phyloP scores from a whole-genome alignment of 2,329 filamentous ascomycete genomes.

The Drechslera avenae region DNA sequence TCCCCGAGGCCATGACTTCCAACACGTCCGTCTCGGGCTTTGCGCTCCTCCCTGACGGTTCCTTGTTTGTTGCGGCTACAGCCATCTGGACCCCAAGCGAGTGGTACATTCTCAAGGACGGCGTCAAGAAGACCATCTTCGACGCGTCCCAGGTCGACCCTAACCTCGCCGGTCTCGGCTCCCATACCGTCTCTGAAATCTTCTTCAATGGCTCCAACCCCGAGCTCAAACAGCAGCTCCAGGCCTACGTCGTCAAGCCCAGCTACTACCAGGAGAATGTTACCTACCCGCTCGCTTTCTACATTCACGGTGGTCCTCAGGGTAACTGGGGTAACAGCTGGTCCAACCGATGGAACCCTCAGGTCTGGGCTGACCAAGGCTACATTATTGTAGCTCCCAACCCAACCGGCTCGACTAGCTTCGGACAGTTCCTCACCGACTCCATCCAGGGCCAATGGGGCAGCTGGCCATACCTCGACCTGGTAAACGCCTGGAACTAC shows the following conservation, averaged over 20 bases:
- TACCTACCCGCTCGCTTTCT: slow-evolving; percentile 77
- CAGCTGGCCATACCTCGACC: slow-evolving; percentile 80
- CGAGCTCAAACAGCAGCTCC: slow-evolving; percentile 61
- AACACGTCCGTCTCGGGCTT: slow-evolving; percentile 41
- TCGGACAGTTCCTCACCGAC: slow-evolving; percentile 77
- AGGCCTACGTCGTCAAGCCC: slow-evolving; percentile 70
- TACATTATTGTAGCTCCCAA: slow-evolving; percentile 84
- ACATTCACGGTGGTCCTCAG: slow-evolving; percentile 85
- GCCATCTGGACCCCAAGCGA: slow-evolving; percentile 42
- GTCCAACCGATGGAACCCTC: slow-evolving; percentile 84
- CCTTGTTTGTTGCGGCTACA: slow-evolving; percentile 50
- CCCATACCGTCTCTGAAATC: slow-evolving; percentile 68
- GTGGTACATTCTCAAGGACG: slow-evolving; percentile 36
- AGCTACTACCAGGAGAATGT: slow-evolving; percentile 68
- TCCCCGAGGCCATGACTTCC: slow-evolving; percentile 51
- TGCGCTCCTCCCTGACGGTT: slow-evolving; percentile 65
- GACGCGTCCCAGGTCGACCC: slow-evolving; percentile 69
- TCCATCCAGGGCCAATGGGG: slow-evolving; percentile 83
- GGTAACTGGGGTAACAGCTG: slow-evolving; percentile 74
- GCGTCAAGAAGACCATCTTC: slow-evolving; percentile 51
- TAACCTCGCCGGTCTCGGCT: slow-evolving; percentile 67
- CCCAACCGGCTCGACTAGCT: slow-evolving; percentile 83
- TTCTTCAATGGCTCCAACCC: slow-evolving; percentile 70
- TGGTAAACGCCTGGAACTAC: slow-evolving; percentile 79
- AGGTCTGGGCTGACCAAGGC: slow-evolving; percentile 83